phyloP scores from a whole-genome alignment of 495 filamentous ascomycete genomes.

The Podospora tetraspora region DNA sequence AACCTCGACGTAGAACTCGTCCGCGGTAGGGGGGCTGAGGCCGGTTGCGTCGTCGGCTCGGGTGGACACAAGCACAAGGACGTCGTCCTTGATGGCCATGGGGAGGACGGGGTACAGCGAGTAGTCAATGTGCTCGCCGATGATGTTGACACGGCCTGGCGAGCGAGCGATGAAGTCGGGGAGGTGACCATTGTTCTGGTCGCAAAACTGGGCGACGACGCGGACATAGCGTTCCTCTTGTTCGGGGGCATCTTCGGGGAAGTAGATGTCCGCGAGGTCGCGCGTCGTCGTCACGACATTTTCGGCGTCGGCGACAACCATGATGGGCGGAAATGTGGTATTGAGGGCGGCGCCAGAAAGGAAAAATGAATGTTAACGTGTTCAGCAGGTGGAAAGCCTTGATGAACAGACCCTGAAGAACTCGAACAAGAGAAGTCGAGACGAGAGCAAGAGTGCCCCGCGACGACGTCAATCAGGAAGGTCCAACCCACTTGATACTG shows the following conservation, averaged over 20 bases:
- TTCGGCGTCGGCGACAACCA: not conserved
- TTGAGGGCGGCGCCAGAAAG: not conserved
- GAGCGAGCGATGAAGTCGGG: conserved; percentile 84
- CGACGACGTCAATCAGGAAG: not conserved
- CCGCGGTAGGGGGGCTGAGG: conserved; percentile 32
- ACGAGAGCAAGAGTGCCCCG: not conserved
- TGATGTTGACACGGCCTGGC: conserved; percentile 94
- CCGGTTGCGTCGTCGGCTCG: conserved; percentile 24
- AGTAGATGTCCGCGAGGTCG: conserved; percentile 64
- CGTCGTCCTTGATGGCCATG: conserved; percentile 88
- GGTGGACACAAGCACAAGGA: conserved; percentile 77
- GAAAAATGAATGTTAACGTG: not conserved
- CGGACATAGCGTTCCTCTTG: conserved; percentile 65
- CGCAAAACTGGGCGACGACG: conserved; percentile 66
- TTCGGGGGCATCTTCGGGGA: conserved; percentile 49
- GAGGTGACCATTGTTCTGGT: conserved; percentile 56
- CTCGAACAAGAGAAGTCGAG: not conserved
- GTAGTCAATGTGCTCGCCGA: conserved; percentile 99
- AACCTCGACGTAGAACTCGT: conserved; percentile 49
- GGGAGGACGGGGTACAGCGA: conserved; percentile 92
- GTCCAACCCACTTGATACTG: not conserved
- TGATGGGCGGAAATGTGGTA: not conserved
- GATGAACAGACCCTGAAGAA: not conserved
- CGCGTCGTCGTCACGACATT: conserved; percentile 49
- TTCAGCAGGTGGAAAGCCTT: not conserved